Base-by-base conservation (phyloP, 1,284 basidiomycete genomes). In the Cutaneotrichosporon cutaneum region DNA sequence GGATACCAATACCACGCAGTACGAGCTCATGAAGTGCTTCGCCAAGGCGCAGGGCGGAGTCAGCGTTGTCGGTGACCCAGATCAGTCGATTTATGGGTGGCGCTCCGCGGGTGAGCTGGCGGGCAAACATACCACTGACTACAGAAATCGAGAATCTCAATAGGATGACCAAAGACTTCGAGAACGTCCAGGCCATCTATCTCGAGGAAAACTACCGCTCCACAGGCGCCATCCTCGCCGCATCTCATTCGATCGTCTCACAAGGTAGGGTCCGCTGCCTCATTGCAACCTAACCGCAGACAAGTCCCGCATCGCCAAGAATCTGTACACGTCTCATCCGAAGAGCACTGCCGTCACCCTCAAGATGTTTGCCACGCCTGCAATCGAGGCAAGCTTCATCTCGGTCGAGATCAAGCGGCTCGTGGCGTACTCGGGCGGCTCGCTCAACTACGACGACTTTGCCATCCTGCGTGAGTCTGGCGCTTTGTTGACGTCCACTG, bases 31-130 rank as follows among this genome's bases (percentile, higher is more conserved):
- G 88, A 82, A 81, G 60, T 82, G 84, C n/a, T 86, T 94, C 59
- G 88, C 87, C 0, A 72, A 82, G 14, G 76, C 80, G 0, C 77
- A 81, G 36, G 79, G 82, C 39, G 85, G 87, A 64, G 83, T 94
- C 30, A 93, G 89, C 5, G 85, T 94, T 42, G 92, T 96, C 4
- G 93, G 93, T 0, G 93, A 96, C 78, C 92, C 93, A 0, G 92
- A 96, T 77, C 92, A 95, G 73, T 92, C 90, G 5, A 94, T 93
- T 61, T 93, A 93, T 69, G 90, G 90, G 14, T 95, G 92, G 92
- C 85, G 92, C 8, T 88, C 89, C 13, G 92, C 92, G 1, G 77
- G 77, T 78, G 42, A 50, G 27, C 68, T 42, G 44, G 14, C n/a
- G n/a, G n/a, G n/a, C n/a, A n/a, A n/a, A 30, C 21, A 6, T n/a